Percentiles rank a stretch among this genome's conserved stretches.
phyloP scores from a whole-genome alignment of 345 rosid species.

The Corchorus capsularis region DNA sequence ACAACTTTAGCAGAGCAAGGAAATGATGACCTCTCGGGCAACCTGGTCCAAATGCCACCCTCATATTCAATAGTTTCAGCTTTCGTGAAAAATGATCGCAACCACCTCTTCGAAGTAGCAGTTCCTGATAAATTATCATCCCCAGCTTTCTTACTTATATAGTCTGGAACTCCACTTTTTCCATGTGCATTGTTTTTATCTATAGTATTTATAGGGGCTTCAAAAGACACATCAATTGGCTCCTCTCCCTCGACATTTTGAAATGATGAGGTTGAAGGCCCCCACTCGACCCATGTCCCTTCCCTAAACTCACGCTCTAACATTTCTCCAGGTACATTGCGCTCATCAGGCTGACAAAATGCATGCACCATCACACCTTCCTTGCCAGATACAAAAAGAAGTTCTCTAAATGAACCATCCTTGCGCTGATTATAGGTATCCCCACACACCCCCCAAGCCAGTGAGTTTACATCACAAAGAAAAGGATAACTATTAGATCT shows the following conservation, averaged over 20 bases:
- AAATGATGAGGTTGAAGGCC: constrained; percentile 47
- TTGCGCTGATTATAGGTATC: constrained; percentile 64
- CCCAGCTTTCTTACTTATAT: constrained; percentile 25
- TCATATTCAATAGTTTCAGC: constrained; percentile 61
- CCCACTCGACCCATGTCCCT: constrained; percentile 96
- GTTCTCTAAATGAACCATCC: constrained; percentile 67
- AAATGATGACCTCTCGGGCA: constrained; percentile 66
- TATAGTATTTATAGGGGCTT: constrained; percentile 30
- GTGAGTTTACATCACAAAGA: constrained; percentile 70
- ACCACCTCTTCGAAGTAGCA: constrained; percentile 67
- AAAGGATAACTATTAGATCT: constrained; percentile 46
- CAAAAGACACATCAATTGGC: constrained; percentile 31
- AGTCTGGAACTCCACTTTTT: constrained; percentile 24
- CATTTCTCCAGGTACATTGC: constrained; percentile 26
- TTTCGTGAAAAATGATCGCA: constrained; percentile 65
- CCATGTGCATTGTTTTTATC: constrained; percentile 28
- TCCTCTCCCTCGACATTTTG: constrained; percentile 25
- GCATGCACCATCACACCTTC: constrained; percentile 83
- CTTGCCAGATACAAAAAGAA: constrained; percentile 74
- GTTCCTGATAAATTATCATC: constrained; percentile 34
- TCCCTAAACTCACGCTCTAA: constrained; percentile 47
- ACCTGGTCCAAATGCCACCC: constrained; percentile 60
- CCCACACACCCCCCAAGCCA: constrained; percentile 91
- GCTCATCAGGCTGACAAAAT: constrained; percentile 49
- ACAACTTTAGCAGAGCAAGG: constrained; percentile 79